Base-by-base conservation (phyloP, 768 basidiomycete species). In the Sporobolomyces roseus region DNA sequence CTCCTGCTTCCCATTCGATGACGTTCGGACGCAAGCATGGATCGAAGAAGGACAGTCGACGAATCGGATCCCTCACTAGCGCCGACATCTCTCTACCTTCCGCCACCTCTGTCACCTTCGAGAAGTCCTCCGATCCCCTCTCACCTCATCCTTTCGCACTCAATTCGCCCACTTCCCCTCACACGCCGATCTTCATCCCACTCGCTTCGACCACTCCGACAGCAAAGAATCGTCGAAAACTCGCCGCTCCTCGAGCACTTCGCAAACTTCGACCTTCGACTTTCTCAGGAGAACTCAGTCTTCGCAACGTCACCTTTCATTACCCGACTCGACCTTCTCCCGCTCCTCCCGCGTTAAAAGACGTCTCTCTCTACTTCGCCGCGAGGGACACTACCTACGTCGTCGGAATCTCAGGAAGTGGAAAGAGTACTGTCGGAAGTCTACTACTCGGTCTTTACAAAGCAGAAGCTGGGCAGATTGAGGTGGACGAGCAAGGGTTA, bases 401-500 rank as follows among this genome's bases (percentile, higher is more conserved):
- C 66, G 88, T 90, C 61, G 89, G 89, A 50, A 83, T 85, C 17
- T 88, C 87, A 2, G 89, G 89, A 19, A 87, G 85, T 1, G 89
- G 89, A 25, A 91, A 91, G 80, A 87, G 85, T 5, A 90, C 86
- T 29, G 80, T 88, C 68, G 84, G 85, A 0, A 83, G 84, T 62
- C 81, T 87, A 25, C 80, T 86, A 4, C 82, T 93, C 27, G 82
- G 88, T 7, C 82, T 93, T 78, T 97, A 97, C 80, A 78, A 81
- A 7, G 84, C 88, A 1, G 80, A 81, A 25, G 33, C 53, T 3
- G 91, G 90, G 1, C 81, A 81, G 2, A 83, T 97, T 59, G 82
- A 84, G 19, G 80, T 94, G 25, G 94, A 98, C 78, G 88, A 93
- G 70, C 87, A 90, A 73, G 85, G 87, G 41, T 78, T 91, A n/a